These are phyloP conservation scores for Mortierella antarctica DNA, from an alignment of 192 early-diverging fungal genomes.

Conservation along the genomic window DNA sequence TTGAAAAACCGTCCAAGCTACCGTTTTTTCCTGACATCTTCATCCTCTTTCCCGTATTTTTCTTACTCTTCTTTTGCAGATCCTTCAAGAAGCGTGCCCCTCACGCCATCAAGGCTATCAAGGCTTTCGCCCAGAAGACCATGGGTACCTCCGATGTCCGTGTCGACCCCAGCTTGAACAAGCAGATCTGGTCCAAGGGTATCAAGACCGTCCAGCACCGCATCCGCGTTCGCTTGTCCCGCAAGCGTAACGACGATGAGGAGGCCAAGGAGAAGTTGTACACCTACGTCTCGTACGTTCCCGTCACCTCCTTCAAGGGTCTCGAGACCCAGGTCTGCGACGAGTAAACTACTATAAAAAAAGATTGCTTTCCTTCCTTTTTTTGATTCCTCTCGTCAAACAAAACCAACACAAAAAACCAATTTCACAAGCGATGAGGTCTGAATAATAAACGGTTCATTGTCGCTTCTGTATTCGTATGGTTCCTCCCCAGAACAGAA, in stretches of 20 bases:
- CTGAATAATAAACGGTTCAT: not conserved
- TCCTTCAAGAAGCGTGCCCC: constrained; percentile 99
- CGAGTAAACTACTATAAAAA: constrained; percentile 51
- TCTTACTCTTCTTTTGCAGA: constrained; percentile 48
- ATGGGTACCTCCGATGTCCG: constrained; percentile 99
- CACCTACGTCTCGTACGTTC: constrained; percentile 92
- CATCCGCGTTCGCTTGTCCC: constrained; percentile 93
- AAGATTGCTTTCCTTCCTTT: not conserved
- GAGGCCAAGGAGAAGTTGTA: constrained; percentile 97
- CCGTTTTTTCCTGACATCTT: not conserved
- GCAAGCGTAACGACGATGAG: constrained; percentile 98
- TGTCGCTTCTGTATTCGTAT: not conserved
- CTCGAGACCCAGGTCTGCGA: constrained; percentile 75
- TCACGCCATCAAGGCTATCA: constrained; percentile 93
- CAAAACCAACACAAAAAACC: not conserved
- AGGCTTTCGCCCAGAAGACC: constrained; percentile 87
- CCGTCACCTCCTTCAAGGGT: constrained; percentile 92
- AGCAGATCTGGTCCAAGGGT: constrained; percentile 93
- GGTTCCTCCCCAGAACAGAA: not conserved
- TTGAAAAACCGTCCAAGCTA: no score
- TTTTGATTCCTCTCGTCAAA: constrained; percentile 5
- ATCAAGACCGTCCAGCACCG: constrained; percentile 95
- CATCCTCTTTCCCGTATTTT: not conserved
- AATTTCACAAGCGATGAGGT: not conserved
- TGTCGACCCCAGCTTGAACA: constrained; percentile 95